Evolutionary conservation across 23 red algal genomes (phyloP).

Genomic region (Cyanidioschyzon merolae): DNA sequence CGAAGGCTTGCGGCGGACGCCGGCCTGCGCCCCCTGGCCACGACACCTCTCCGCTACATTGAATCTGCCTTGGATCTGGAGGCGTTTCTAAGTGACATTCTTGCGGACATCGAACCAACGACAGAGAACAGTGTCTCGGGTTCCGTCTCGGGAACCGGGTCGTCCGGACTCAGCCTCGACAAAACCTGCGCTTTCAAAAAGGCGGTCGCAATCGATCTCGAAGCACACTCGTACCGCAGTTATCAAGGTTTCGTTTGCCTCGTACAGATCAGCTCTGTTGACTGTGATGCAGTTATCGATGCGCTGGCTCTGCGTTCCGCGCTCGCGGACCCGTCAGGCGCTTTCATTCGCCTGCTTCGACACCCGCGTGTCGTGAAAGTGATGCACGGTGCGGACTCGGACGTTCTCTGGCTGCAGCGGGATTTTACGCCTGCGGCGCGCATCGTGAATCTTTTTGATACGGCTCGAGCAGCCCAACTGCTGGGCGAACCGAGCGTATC

Average conservation of each 20-base stretch:
- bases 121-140: neutral
- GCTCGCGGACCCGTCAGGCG: conserved; percentile 33
- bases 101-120: neutral
- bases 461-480: conserved; percentile 48
- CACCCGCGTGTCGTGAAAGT: conserved; percentile 69
- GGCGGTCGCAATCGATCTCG: conserved; percentile 76
- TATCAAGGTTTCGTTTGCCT: conserved; percentile 97
- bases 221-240: conserved; percentile 65
- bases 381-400: conserved; percentile 67
- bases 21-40: neutral
- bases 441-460: conserved; percentile 89
- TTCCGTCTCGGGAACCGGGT: neutral
- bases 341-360: conserved; percentile 29
- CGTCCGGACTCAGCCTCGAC: neutral
- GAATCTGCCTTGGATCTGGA: neutral
- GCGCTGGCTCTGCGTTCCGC: conserved; percentile 41
- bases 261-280: conserved; percentile 67
- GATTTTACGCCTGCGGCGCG: conserved; percentile 68
- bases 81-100: neutral
- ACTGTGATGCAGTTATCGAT: conserved; percentile 78
- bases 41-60: neutral
- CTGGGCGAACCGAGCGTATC: conserved; percentile 41
- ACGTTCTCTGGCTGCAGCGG: conserved; percentile 84
- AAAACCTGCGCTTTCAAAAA: neutral
- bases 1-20: neutral